phyloP scores from a whole-genome alignment of 106 monocot genomes.

The Dendrobium huoshanense region DNA sequence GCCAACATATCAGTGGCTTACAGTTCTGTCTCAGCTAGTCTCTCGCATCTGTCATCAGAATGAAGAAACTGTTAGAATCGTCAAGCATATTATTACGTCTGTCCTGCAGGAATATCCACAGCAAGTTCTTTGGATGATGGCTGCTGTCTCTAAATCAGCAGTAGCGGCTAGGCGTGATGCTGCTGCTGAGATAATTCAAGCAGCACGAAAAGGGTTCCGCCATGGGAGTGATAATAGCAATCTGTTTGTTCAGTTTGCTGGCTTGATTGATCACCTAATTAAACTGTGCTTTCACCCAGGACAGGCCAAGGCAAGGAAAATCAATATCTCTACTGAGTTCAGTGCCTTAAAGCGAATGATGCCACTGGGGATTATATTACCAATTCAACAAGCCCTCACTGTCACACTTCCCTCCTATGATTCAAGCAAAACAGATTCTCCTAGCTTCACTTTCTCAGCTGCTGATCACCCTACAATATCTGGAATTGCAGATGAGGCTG shows the following conservation, averaged over 20 bases:
- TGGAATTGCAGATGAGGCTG: slow-evolving; percentile 96
- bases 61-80: slow-evolving; percentile 72
- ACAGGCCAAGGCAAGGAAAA: slow-evolving; percentile 63
- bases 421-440: slow-evolving; percentile 29
- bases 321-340: slow-evolving; percentile 92
- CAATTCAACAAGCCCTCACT: slow-evolving; percentile 84
- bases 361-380: slow-evolving; percentile 93
- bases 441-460: slow-evolving; percentile 47
- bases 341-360: slow-evolving; percentile 98
- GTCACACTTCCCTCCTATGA: slow-evolving; percentile 67
- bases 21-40: slow-evolving; percentile 85
- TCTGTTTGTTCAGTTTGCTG: slow-evolving; percentile 79
- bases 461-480: slow-evolving; percentile 67
- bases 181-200: slow-evolving; percentile 92
- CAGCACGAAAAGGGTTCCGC: slow-evolving; percentile 67
- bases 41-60: slow-evolving; percentile 97
- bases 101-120: slow-evolving; percentile 90
- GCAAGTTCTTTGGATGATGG: slow-evolving; percentile 99
- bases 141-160: slow-evolving; percentile 94
- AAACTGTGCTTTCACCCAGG: slow-evolving; percentile 91
- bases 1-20: slow-evolving; percentile 96
- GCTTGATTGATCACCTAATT: slow-evolving; percentile 82
- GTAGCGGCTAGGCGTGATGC: slow-evolving; percentile 90
- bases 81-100: slow-evolving; percentile 88
- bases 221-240: slow-evolving; percentile 43